These are phyloP conservation scores for Lepiota subincarnata DNA, from an alignment of 768 basidiomycete genomes.

Conservation along the genomic window DNA sequence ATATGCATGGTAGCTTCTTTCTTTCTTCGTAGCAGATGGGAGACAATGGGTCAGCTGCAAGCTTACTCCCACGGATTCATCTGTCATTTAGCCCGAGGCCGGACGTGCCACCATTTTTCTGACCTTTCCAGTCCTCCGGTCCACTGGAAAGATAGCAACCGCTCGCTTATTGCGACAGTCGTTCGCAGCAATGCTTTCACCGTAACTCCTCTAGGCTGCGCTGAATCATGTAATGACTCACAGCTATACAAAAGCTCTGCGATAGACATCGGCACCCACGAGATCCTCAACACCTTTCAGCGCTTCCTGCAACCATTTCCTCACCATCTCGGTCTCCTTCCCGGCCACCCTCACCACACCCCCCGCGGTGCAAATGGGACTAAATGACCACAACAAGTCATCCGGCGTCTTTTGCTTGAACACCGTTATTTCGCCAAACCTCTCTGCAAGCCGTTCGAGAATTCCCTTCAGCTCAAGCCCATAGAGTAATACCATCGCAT, in stretches of 20 bases:
- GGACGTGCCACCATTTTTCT: no score
- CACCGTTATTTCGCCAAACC: conserved; percentile 56
- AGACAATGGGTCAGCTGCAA: no score
- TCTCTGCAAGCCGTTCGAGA: conserved; percentile 41
- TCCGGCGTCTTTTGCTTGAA: conserved; percentile 57
- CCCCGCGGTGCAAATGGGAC: conserved; percentile 42
- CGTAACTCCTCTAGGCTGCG: no score
- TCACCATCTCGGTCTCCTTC: conserved; percentile 70
- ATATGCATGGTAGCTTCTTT: no score
- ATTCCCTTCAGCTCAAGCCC: conserved; percentile 58
- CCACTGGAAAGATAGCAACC: no score
- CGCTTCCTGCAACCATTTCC: conserved; percentile 59
- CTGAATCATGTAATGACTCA: not conserved
- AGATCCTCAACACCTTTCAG: conserved; percentile 47
- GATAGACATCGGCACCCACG: conserved; percentile 63
- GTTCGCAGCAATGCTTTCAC: no score
- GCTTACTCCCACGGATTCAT: no score
- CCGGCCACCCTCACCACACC: conserved; percentile 73
- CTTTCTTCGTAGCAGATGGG: no score
- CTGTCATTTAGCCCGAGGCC: no score
- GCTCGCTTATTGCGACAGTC: no score
- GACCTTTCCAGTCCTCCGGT: no score
- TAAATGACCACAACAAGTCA: conserved; percentile 81
- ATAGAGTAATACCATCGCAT: conserved; percentile 79
- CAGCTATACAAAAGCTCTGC: conserved; percentile 51